Conservation (phyloP, 2,329 filamentous ascomycete species). For the Cytospora piceae region DNA sequence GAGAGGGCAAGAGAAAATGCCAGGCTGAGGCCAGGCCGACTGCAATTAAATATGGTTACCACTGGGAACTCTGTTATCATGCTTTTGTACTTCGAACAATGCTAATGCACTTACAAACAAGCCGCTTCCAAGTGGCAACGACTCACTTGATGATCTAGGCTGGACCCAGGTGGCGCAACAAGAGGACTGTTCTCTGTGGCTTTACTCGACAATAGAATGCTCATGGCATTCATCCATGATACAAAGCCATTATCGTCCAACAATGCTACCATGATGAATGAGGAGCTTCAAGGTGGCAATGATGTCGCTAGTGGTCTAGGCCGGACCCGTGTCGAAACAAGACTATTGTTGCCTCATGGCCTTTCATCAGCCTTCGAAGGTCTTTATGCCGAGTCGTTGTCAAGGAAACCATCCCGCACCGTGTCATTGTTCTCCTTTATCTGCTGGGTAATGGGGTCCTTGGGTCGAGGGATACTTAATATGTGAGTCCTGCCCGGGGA, state of each 20-base stretch:
- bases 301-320: background rate
- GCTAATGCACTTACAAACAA: background rate
- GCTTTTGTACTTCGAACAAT: background rate
- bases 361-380: background rate
- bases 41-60: background rate
- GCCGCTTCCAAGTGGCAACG: background rate
- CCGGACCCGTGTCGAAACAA: background rate
- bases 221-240: background rate
- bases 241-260: background rate
- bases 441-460: background rate
- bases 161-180: background rate
- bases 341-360: background rate
- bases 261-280: background rate
- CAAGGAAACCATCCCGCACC: background rate
- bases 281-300: background rate
- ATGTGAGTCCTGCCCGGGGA: background rate
- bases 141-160: background rate
- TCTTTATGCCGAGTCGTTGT: background rate
- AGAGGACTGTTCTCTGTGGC: background rate
- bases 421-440: background rate
- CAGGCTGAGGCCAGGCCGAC: background rate
- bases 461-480: background rate
- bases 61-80: background rate
- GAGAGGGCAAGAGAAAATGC: background rate
- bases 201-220: background rate